Evolutionary conservation across 306 rosid genomes (phyloP), one percentile per base, ranked within the genome.

Genomic region (Glycine latifolia): DNA sequence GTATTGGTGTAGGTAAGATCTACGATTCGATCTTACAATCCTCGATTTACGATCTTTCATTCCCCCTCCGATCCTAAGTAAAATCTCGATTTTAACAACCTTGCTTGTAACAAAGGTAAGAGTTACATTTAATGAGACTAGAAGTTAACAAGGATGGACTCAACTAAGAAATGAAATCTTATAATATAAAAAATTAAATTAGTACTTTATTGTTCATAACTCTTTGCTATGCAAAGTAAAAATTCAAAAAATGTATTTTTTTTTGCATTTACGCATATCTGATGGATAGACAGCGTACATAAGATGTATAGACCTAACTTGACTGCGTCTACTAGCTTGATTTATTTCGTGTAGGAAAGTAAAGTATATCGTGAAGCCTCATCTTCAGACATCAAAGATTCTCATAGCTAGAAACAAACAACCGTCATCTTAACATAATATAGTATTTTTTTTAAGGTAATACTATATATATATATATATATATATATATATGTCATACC

Each of bases 341-440:
- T 33, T 62, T 33, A 11, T 62, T 62, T 62, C 8, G 5, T 62
- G 46, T 1, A 62, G 12, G 46, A 33, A 62, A 61, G 68, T 46
- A 59, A 61, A 61, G 5, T 31, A 59, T 17, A 20, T 17, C 39
- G 1, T 60, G 41, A 60, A 60, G 35, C 63, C 26, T 54, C 11
- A 58, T 58, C 37, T 58, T 58, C 13, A 17, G 63, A 62, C 68
- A 62, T 5, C 15, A 62, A 62, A 62, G 43, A 31, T 62, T 62
- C 44, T 33, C 26, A 65, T 39, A 37, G 12, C 17, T 65, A 3
- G 49, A 58, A 58, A 26, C 39, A 58, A 16, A 58, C 5, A 58
- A 55, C 61, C 8, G 1, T 55, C 10, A 55, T 7, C 20, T 55
- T 55, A 55, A 55, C 31, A 15, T 31, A 52, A 52, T 50, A 16